phyloP scores from a whole-genome alignment of 768 basidiomycete species.

The Leccinum imitatum region DNA sequence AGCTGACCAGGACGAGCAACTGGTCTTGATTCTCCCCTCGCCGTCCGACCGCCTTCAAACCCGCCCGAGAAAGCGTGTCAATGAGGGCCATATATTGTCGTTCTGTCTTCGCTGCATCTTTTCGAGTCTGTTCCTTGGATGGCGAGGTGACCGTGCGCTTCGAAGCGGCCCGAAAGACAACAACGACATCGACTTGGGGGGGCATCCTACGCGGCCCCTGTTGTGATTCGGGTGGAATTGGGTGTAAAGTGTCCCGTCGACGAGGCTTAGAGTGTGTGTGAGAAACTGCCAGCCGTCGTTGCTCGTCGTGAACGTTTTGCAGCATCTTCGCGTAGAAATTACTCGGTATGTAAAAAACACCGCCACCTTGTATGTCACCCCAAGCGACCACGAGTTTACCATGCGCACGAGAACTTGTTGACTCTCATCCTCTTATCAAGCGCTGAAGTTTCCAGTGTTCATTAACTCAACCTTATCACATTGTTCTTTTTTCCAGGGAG shows the following conservation, averaged over 20 bases:
- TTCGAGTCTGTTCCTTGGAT: conserved; percentile 61
- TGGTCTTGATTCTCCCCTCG: conserved; percentile 77
- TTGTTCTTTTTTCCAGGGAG: neutral
- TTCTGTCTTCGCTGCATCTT: conserved; percentile 63
- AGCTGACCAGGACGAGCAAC: conserved; percentile 73
- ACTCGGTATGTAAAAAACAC: neutral
- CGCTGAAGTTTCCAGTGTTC: neutral
- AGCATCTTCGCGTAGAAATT: neutral
- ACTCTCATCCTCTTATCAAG: neutral
- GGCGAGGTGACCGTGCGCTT: conserved; percentile 29
- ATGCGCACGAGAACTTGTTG: neutral
- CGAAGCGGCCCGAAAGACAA: conserved; percentile 62
- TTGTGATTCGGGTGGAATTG: neutral
- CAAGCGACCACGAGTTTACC: neutral
- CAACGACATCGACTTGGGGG: conserved; percentile 69
- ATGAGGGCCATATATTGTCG: conserved; percentile 68
- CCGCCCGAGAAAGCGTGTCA: conserved; percentile 56
- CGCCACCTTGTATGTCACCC: neutral
- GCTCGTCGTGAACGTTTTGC: neutral
- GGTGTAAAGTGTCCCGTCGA: neutral
- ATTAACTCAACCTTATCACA: neutral
- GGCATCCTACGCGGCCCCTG: conserved; percentile 31
- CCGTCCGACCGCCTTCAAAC: conserved; percentile 70
- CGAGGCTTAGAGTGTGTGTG: conserved; percentile 1
- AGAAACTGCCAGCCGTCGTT: neutral